Conservation (phyloP, 2,329 filamentous ascomycete genomes). For the Nakataea oryzae region DNA sequence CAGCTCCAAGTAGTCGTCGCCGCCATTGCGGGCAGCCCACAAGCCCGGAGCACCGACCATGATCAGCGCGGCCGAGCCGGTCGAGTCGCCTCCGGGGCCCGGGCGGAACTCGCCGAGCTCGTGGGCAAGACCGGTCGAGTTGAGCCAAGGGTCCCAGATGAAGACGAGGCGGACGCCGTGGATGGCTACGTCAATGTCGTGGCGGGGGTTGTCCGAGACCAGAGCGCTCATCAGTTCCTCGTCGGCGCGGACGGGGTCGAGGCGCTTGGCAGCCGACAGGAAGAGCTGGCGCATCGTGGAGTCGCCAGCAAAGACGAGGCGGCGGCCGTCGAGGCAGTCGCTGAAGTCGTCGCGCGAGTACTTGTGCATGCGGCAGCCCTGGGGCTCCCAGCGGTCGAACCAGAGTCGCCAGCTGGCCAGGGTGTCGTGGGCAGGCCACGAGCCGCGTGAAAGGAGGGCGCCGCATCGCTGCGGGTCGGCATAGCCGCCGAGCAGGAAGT, state of each 20-base stretch:
- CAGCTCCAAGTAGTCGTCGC: constrained; percentile 28
- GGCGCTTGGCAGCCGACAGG: constrained; percentile 41
- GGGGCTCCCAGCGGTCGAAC: constrained; percentile 46
- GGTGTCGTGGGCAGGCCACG: constrained; percentile 29
- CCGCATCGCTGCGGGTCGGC: constrained; percentile 42
- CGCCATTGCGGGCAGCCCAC: constrained; percentile 41
- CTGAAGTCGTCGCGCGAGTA: constrained; percentile 42
- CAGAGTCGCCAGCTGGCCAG: constrained; percentile 2
- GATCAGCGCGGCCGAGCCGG: constrained; percentile 31
- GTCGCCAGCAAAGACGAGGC: constrained; percentile 51
- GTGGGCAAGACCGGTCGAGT: constrained; percentile 31
- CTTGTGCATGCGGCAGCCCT: constrained; percentile 46
- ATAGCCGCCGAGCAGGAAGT: constrained; percentile 2
- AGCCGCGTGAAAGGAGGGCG: constrained; percentile 37
- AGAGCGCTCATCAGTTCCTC: constrained; percentile 21
- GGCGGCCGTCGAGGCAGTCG: constrained; percentile 38
- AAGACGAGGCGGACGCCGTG: constrained; percentile 40
- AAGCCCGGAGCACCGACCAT: constrained; percentile 43
- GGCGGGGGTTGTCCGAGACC: constrained; percentile 26
- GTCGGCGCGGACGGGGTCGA: constrained; percentile 29
- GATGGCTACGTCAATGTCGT: constrained; percentile 30
- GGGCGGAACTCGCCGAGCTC: constrained; percentile 27
- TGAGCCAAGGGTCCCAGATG: constrained; percentile 53
- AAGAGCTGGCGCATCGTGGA: constrained; percentile 49
- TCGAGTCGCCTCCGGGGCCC: constrained; percentile 11